Percentiles rank a stretch among this genome's conserved stretches.
Evolutionary conservation across 306 rosid genomes (phyloP).

Genomic region (Castanospermum australe): DNA sequence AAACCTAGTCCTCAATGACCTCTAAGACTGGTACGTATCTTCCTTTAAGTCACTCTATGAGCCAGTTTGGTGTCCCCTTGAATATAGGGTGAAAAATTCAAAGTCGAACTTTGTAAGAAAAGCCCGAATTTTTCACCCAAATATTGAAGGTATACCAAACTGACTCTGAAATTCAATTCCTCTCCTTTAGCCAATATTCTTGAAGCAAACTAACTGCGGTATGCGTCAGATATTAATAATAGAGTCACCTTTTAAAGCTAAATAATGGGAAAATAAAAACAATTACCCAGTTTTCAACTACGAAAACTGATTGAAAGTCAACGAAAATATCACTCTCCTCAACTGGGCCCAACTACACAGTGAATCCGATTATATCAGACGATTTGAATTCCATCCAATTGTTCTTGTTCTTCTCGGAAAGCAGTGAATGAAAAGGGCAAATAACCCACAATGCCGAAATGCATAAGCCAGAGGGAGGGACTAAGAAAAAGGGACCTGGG

Average conservation of each 20-base stretch:
- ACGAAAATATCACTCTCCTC: too few species aligned
- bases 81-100: too few species aligned
- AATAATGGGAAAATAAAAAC: too few species aligned
- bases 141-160: too few species aligned
- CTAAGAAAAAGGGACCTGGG: constrained; percentile 58
- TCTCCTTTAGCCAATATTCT: not conserved
- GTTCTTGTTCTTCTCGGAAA: not conserved
- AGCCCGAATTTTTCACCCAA: too few species aligned
- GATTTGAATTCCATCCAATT: not conserved
- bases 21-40: not conserved
- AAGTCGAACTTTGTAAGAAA: too few species aligned
- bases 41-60: not conserved
- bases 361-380: not conserved
- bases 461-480: not conserved
- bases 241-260: not conserved
- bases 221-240: not conserved
- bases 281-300: too few species aligned
- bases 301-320: not conserved
- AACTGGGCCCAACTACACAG: not conserved
- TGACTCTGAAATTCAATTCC: not conserved
- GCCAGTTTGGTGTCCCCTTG: too few species aligned
- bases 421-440: too few species aligned
- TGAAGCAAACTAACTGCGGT: too few species aligned
- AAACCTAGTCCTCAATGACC: not conserved
- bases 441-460: not conserved